Base-by-base conservation (phyloP, 2,329 filamentous ascomycete genomes). In the Monilinia vaccinii-corymbosi region DNA sequence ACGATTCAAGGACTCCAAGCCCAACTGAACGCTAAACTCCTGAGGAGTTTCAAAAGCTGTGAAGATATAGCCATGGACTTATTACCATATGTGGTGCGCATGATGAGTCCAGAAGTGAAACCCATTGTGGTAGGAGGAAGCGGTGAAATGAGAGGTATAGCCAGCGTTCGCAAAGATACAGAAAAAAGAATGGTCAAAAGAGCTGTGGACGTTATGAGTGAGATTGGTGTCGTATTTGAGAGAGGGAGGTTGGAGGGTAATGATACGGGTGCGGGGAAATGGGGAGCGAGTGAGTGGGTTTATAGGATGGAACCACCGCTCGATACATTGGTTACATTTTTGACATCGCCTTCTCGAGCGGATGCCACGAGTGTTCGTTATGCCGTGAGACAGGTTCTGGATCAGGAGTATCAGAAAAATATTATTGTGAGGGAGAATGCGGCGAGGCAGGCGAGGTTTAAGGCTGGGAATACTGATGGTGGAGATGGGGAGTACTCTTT, bases 281-380 rank as follows among this genome's bases (percentile, higher is more conserved):
- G 81, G 9, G 73, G 79, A 6, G 81, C 83, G 38, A 75, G 79
- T 21, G 80, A 84, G 66, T 97, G 86, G 81, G 86, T 96, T 10
- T 97, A 96, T 73, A 85, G 94, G 57, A 92, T 99, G 89, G 93
- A 97, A 70, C 94, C 94, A 81, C 78, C 84, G 0, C 79, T 99
- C n/a, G 94, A 99, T 73, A 78, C 81, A 10, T 79, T 97, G 0
- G 80, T 87, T 1, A 81, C 81, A 0, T 97, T 89, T 67, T 85
- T 89, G 66, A 90, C 90, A 0, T 82, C 80, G 2, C 76, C 83
- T 4, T 75, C 71, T 2, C 75, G 79, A 4, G 75, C 82, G 18
- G 76, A 79, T 42, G 81, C 82, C 2, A 85, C 84, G 0, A 91
- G 89, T 0, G 90, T 90, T 0, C 84, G 94, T n/a, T 99, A 91